Evolutionary conservation across 2,329 filamentous ascomycete species (phyloP).

Genomic region (Colletotrichum australisinense): DNA sequence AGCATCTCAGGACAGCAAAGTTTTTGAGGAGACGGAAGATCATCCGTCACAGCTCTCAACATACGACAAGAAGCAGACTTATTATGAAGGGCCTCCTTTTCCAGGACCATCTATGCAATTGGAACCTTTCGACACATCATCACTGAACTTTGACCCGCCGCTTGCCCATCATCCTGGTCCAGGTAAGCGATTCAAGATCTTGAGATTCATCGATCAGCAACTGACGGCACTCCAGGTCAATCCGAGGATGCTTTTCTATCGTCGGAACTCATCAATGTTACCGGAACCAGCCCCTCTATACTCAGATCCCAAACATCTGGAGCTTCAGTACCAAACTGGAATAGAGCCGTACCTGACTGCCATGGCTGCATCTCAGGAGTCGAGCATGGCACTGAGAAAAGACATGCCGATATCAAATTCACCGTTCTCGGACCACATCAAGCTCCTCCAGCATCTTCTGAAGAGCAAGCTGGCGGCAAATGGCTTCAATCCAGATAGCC

Average conservation of each 20-base stretch:
- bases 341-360: slow-evolving; percentile 41
- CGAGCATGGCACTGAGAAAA: slow-evolving; percentile 38
- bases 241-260: neutral
- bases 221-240: neutral
- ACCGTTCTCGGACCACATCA: slow-evolving; percentile 46
- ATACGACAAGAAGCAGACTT: neutral
- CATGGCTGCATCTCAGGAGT: slow-evolving; percentile 39
- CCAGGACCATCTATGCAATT: neutral
- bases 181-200: neutral
- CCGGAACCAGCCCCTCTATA: slow-evolving; percentile 35
- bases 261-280: slow-evolving; percentile 19
- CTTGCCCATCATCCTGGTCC: neutral
- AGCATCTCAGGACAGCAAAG: neutral
- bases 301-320: slow-evolving; percentile 46
- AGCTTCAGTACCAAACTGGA: slow-evolving; percentile 45
- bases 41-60: neutral
- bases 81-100: neutral
- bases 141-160: slow-evolving; percentile 1
- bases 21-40: neutral
- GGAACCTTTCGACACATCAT: neutral
- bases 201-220: too few relatives aligned
- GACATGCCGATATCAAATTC: slow-evolving; percentile 43
- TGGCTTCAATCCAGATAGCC: slow-evolving; percentile 8
- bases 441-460: slow-evolving; percentile 40
- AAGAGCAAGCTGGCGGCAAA: slow-evolving; percentile 40